phyloP scores from a whole-genome alignment of 2,329 filamentous ascomycete species.

The Calonectria naviculata region DNA sequence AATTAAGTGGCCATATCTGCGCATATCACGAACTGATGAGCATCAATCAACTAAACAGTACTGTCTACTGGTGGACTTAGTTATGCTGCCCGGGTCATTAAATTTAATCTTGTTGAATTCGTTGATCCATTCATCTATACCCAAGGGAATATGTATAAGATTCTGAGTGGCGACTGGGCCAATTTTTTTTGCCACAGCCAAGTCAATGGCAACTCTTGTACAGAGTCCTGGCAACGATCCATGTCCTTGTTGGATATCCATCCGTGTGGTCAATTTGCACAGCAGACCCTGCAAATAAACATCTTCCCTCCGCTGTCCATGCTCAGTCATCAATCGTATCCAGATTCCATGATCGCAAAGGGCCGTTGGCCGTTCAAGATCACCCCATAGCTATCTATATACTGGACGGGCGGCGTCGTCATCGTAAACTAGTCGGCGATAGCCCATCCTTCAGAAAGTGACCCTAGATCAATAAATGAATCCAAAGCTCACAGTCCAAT shows the following conservation, averaged over 20 bases:
- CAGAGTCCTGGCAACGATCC: neutral
- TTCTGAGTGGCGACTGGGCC: slow-evolving; percentile 41
- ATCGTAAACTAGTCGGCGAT: slow-evolving; percentile 23
- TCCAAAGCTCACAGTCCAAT: slow-evolving; percentile 4
- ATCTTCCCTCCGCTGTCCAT: slow-evolving; percentile 23
- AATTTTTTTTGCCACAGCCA: slow-evolving; percentile 24
- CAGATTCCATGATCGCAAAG: slow-evolving; percentile 34
- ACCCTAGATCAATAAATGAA: neutral
- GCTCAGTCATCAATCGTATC: slow-evolving; percentile 43
- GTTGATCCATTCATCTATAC: slow-evolving; percentile 50
- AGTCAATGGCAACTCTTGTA: neutral
- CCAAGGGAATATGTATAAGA: slow-evolving; percentile 48
- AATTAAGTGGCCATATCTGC: neutral
- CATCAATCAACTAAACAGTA: neutral
- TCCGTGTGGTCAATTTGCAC: slow-evolving; percentile 36
- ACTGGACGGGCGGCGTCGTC: slow-evolving; percentile 31
- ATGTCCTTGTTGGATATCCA: slow-evolving; percentile 14
- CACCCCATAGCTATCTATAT: slow-evolving; percentile 41
- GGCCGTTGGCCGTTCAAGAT: slow-evolving; percentile 25
- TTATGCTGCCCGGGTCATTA: neutral
- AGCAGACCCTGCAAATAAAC: slow-evolving; percentile 32
- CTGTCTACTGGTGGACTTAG: neutral
- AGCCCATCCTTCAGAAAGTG: slow-evolving; percentile 1
- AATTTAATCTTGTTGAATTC: slow-evolving; percentile 33
- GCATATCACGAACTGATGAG: too few relatives aligned